These are phyloP conservation scores for Puccinia coronata DNA, from an alignment of 1,284 basidiomycete genomes.

Conservation along the genomic window DNA sequence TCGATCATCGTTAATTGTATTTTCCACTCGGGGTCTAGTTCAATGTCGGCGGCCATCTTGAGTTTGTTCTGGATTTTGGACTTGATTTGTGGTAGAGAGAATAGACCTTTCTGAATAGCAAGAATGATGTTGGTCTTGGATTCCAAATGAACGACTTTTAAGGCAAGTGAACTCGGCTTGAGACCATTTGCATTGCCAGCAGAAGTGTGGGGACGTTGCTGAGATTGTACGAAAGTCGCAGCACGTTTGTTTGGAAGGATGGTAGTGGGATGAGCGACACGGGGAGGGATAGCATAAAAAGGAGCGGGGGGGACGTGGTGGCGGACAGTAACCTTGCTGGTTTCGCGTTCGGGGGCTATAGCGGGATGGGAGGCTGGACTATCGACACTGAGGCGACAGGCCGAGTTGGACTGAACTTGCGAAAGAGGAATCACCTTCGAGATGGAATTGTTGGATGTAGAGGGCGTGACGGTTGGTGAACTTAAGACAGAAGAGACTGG, in stretches of 20 bases:
- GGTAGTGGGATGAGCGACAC: neutral
- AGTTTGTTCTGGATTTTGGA: constrained; percentile 34
- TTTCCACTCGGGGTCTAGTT: constrained; percentile 5
- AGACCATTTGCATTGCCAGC: neutral
- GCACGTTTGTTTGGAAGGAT: neutral
- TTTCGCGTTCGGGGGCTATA: constrained; percentile 17
- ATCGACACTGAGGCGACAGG: constrained; percentile 7
- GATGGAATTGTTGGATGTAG: neutral
- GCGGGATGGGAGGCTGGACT: neutral
- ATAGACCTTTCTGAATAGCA: constrained; percentile 13
- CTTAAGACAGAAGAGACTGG: constrained; percentile 13
- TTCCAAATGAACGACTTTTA: constrained; percentile 30
- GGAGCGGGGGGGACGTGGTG: constrained; percentile 3
- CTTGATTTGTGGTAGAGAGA: constrained; percentile 20
- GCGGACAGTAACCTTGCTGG: neutral
- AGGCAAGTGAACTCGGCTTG: neutral
- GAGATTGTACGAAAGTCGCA: neutral
- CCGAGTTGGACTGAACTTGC: neutral
- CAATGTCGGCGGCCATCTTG: constrained; percentile 4
- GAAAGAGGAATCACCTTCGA: neutral
- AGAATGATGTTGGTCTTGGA: constrained; percentile 42
- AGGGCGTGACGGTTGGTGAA: neutral
- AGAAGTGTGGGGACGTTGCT: constrained; percentile 30
- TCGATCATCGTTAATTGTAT: constrained; percentile 26
- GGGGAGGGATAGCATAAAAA: constrained; percentile 39